Evolutionary conservation across 2,329 filamentous ascomycete species (phyloP), one percentile per base, ranked within the genome.

Genomic region (Alternaria ethzedia): DNA sequence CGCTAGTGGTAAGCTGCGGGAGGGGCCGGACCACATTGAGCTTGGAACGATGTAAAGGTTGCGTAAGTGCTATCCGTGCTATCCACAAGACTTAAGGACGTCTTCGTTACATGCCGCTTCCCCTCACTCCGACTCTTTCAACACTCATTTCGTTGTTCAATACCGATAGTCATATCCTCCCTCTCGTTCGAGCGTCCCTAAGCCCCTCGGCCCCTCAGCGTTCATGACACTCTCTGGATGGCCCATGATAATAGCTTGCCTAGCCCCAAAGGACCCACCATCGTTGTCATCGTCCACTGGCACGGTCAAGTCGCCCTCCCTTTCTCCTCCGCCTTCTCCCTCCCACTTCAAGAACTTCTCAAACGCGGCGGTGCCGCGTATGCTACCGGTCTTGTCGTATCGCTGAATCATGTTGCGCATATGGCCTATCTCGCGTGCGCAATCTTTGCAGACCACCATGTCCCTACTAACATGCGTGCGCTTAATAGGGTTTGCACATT

Each of bases 391-490:
- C 59, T 73, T 77, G 41, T 79, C 74, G 56, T 71, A 77, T 28
- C 70, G 55, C 17, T 62, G 66, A 36, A 79, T 56, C 75, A 79
- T 76, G 45, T 54, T 68, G 51, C 73, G 67, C 75, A 79, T 78
- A 17, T 74, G 65, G 26, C 64, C 63, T 6, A 79, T 66, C 66
- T 71, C 72, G 57, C 63, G 62, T 57, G 61, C 65, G 43, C 77
- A 79, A 23, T 66, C 66, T 46, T 75, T 73, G 44, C 77, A 79
- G 2, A 79, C 75, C 5, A 69, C 64, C 67, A 74, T 73, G 6
- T 69, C 63, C 3, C 66, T 63, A 45, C 66, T 76, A 13, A 75
- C 71, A 17, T 70, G 59, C 11, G 70, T 73, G 45, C 70, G 64
- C 60, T 66, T 67, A 9, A 51, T 67, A 11, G 70, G 63, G 6